Percentiles rank a stretch among this genome's conserved stretches.
These are phyloP conservation scores for Yarrowia phangngaensis DNA, from an alignment of 805 yeast genomes.

Conservation along the genomic window DNA sequence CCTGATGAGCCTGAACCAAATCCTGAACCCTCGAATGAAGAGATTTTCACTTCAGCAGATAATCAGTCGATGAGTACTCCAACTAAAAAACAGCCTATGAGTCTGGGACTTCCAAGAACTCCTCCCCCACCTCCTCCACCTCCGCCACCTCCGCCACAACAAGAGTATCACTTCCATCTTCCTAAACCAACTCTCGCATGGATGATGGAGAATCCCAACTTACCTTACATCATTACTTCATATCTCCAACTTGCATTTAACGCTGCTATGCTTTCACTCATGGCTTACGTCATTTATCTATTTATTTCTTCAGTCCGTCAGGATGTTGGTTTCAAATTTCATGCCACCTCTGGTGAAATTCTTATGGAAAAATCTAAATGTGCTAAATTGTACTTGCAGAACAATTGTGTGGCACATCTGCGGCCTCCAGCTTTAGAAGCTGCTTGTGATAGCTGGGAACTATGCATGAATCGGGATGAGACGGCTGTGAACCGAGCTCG, in stretches of 20 bases:
- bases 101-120: no score
- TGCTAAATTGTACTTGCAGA: slow-evolving; percentile 59
- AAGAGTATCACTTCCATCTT: slow-evolving; percentile 14
- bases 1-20: no score
- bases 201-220: slow-evolving; percentile 30
- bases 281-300: slow-evolving; percentile 48
- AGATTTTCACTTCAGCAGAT: no score
- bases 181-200: slow-evolving; percentile 22
- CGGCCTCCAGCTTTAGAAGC: slow-evolving; percentile 72
- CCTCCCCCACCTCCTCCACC: no score
- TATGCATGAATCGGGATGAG: slow-evolving; percentile 79
- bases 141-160: no score
- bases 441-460: slow-evolving; percentile 66
- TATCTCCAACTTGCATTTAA: slow-evolving; percentile 65
- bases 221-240: slow-evolving; percentile 55
- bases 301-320: slow-evolving; percentile 50
- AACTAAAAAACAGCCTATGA: no score
- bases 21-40: no score
- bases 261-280: slow-evolving; percentile 45
- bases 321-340: slow-evolving; percentile 69
- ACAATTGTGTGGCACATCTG: slow-evolving; percentile 57
- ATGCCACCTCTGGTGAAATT: slow-evolving; percentile 52
- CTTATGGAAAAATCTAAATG: slow-evolving; percentile 62
- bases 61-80: no score
- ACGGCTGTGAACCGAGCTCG: slow-evolving; percentile 55